A percentile compares a stretch with the other conserved stretches of the same genome.
Evolutionary conservation across 2,329 filamentous ascomycete genomes (phyloP).

Genomic region (Talaromyces rugulosus): DNA sequence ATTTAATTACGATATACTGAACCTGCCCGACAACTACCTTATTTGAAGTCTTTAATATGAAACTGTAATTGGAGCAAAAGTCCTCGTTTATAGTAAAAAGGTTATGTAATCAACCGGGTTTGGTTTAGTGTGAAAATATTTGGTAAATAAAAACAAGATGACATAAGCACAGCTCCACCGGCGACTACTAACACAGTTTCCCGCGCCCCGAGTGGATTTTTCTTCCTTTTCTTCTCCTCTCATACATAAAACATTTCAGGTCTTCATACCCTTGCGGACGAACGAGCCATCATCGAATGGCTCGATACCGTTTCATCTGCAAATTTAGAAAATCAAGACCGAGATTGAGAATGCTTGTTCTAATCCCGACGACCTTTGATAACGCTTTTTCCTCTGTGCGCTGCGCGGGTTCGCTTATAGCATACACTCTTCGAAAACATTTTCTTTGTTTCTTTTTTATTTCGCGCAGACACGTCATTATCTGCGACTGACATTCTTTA

Average conservation of each 20-base stretch:
- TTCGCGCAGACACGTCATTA: neutral
- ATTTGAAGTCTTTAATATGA: no score
- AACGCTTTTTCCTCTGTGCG: slow-evolving; percentile 19
- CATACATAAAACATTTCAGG: slow-evolving; percentile 22
- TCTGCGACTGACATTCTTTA: neutral
- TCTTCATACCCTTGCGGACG: slow-evolving; percentile 45
- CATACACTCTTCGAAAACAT: slow-evolving; percentile 26
- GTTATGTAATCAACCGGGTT: no score
- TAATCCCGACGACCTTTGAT: slow-evolving; percentile 37
- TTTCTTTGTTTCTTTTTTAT: neutral
- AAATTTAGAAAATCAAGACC: slow-evolving; percentile 41
- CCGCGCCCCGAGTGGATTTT: neutral
- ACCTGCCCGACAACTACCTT: no score
- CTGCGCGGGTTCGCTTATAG: slow-evolving; percentile 44
- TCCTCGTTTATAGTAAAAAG: no score
- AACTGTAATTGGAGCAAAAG: no score
- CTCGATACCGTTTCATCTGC: slow-evolving; percentile 28
- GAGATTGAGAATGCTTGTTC: slow-evolving; percentile 39
- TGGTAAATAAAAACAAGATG: neutral
- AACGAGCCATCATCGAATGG: slow-evolving; percentile 10
- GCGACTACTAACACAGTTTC: neutral
- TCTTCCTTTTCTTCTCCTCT: slow-evolving; percentile 24
- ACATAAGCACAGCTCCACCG: neutral
- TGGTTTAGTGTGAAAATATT: no score
- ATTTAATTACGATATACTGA: no score